phyloP scores from a whole-genome alignment of 192 early-diverging fungal species.

The Podila epicladia region DNA sequence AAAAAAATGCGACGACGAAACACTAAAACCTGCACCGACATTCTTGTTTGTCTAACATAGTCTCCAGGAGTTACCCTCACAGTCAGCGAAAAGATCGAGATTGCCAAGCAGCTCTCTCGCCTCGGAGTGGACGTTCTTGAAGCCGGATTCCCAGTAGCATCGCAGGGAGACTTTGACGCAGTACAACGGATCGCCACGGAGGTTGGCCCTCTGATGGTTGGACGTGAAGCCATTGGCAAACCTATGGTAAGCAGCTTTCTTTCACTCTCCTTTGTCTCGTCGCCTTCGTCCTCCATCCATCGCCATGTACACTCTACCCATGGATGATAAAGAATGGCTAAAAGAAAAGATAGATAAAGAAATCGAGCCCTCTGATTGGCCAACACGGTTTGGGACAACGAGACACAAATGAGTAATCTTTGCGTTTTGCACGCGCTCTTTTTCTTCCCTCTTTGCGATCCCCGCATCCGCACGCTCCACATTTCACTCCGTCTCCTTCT shows the following conservation, averaged over 20 bases:
- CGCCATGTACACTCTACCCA: too few relatives aligned
- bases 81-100: slow-evolving; percentile 92
- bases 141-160: slow-evolving; percentile 96
- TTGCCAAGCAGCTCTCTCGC: slow-evolving; percentile 91
- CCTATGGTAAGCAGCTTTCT: slow-evolving; percentile 73
- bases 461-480: not conserved
- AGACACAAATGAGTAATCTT: slow-evolving; percentile 30
- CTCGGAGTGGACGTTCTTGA: slow-evolving; percentile 97
- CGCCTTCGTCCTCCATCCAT: too few relatives aligned
- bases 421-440: not conserved
- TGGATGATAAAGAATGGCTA: not conserved
- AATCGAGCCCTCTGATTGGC: slow-evolving; percentile 20
- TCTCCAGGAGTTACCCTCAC: slow-evolving; percentile 96
- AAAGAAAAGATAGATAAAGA: slow-evolving; percentile 21
- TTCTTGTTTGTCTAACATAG: slow-evolving; percentile 51
- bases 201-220: slow-evolving; percentile 86
- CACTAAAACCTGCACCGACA: not conserved
- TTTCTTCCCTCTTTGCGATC: not conserved
- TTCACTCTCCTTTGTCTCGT: not conserved
- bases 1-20: too few relatives aligned
- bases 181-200: slow-evolving; percentile 94
- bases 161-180: slow-evolving; percentile 94
- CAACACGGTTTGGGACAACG: not conserved
- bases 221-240: slow-evolving; percentile 77
- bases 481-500: not conserved